phyloP scores from a whole-genome alignment of 169 alveolate species.

The Babesia ovata region DNA sequence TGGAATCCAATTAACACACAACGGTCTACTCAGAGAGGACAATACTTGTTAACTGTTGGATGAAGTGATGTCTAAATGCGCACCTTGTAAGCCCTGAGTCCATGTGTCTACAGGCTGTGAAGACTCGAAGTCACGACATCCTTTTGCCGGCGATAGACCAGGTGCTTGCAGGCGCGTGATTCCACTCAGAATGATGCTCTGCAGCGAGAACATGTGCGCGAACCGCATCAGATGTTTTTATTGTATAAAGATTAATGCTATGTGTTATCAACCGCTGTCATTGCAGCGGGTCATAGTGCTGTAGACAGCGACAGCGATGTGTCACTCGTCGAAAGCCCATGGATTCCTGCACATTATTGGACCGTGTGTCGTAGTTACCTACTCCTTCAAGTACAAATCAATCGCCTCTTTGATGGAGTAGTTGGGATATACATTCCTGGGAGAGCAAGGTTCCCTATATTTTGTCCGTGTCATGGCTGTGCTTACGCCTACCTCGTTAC shows the following conservation, averaged over 20 bases:
- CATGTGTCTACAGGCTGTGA: neutral
- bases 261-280: neutral
- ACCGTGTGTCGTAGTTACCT: neutral
- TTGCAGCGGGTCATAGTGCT: no score
- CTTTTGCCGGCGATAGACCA: neutral
- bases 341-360: conserved; percentile 47
- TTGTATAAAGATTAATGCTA: neutral
- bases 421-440: conserved; percentile 72
- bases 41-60: no score
- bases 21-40: no score
- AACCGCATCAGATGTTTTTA: conserved; percentile 14
- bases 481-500: conserved; percentile 73
- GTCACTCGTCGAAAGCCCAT: conserved; percentile 65
- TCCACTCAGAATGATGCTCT: conserved; percentile 1
- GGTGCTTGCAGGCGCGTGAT: neutral
- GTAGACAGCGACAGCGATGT: neutral
- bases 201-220: neutral
- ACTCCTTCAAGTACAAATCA: conserved; percentile 74
- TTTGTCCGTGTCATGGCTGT: neutral
- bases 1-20: no score
- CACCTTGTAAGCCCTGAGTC: neutral
- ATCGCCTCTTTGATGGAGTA: conserved; percentile 83
- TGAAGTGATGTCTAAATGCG: neutral
- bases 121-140: neutral
- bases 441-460: conserved; percentile 72